Evolutionary conservation across 495 filamentous ascomycete species (phyloP).

Genomic region (Lophium mytilinum): DNA sequence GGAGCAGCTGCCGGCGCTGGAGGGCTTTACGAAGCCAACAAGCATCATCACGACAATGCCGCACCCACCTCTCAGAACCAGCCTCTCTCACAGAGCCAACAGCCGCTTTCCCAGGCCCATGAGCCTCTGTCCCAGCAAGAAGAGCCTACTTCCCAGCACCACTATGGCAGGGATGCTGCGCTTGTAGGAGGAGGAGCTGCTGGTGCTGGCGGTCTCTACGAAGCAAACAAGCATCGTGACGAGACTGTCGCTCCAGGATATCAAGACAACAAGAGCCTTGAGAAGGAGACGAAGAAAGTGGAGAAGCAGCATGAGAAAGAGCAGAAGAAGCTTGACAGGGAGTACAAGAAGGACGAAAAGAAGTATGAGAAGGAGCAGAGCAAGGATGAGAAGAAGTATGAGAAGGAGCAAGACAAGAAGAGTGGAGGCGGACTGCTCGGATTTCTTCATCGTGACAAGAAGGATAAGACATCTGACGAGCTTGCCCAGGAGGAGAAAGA

Average conservation of each 20-base stretch:
- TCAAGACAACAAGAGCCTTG: too few relatives aligned
- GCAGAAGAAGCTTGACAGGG: too few relatives aligned
- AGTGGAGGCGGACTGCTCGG: constrained; percentile 23
- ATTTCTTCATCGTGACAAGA: constrained; percentile 30
- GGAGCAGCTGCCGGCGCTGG: constrained; percentile 13
- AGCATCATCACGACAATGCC: constrained; percentile 4
- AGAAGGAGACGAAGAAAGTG: too few relatives aligned
- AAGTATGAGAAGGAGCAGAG: too few relatives aligned
- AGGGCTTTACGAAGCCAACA: constrained; percentile 14
- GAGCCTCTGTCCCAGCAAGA: background rate
- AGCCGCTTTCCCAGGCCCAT: too few relatives aligned
- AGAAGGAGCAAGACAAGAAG: constrained; percentile 16
- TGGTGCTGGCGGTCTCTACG: background rate
- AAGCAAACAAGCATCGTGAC: background rate
- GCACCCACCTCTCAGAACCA: background rate
- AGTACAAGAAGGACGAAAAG: too few relatives aligned
- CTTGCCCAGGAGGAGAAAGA: too few relatives aligned
- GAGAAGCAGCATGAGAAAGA: too few relatives aligned
- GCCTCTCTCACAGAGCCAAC: too few relatives aligned
- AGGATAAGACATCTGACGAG: constrained; percentile 7
- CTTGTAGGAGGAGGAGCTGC: background rate
- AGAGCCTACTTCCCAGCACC: constrained; percentile 15
- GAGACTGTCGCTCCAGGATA: background rate
- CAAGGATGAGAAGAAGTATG: background rate
- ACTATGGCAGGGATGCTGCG: constrained; percentile 25